phyloP scores from a whole-genome alignment of 2,329 filamentous ascomycete genomes.

The Fulvia fulva region DNA sequence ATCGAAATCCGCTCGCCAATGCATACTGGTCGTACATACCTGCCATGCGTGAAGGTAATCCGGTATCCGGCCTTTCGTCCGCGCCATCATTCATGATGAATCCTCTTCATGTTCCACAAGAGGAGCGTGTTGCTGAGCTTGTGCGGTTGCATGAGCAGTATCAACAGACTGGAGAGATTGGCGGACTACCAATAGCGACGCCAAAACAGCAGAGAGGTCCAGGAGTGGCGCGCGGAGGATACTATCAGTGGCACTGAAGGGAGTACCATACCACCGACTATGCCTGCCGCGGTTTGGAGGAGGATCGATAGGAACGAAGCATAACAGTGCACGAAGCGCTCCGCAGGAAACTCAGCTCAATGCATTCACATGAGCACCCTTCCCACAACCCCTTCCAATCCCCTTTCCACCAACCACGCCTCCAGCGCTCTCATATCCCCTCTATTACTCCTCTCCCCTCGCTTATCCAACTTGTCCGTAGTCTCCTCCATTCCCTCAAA shows the following conservation, averaged over 20 bases:
- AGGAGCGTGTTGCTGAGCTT: no score
- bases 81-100: no score
- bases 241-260: not conserved
- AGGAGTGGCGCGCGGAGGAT: no score
- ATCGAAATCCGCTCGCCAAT: not conserved
- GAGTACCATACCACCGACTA: not conserved
- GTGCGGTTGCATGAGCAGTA: no score
- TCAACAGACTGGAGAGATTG: no score
- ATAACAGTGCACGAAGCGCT: not conserved
- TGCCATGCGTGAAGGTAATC: no score
- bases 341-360: not conserved
- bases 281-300: not conserved
- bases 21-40: not conserved
- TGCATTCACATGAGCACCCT: constrained; percentile 36
- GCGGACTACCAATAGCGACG: no score
- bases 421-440: constrained; percentile 54
- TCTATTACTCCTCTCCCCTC: constrained; percentile 49
- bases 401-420: constrained; percentile 46
- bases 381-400: constrained; percentile 44
- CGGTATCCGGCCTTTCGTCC: no score
- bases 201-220: no score
- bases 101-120: no score
- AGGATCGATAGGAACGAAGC: not conserved
- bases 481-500: constrained; percentile 58
- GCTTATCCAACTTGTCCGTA: constrained; percentile 48